phyloP scores from a whole-genome alignment of 2,329 filamentous ascomycete species.

The Sarocladiaceae sp. region DNA sequence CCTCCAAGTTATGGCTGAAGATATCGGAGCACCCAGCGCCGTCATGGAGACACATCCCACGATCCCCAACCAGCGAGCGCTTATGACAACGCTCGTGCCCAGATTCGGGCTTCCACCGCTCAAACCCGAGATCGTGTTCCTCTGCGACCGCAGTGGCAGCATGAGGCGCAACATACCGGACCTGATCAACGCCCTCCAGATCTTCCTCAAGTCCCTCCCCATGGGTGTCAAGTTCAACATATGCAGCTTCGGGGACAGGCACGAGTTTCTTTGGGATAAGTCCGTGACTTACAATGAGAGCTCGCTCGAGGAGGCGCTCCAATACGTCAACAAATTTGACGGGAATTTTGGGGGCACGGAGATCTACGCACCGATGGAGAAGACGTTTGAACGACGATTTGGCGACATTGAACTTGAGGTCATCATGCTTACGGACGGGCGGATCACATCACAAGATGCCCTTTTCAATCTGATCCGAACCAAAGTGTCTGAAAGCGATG shows the following conservation, averaged over 20 bases:
- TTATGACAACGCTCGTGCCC: constrained; percentile 67
- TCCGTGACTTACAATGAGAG: constrained; percentile 40
- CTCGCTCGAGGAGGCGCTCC: constrained; percentile 35
- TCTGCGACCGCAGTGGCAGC: constrained; percentile 66
- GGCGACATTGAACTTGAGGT: constrained; percentile 44
- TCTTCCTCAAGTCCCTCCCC: constrained; percentile 62
- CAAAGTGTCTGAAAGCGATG: constrained; percentile 31
- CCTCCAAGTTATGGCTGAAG: constrained; percentile 55
- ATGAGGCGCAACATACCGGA: constrained; percentile 35
- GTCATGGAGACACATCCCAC: constrained; percentile 60
- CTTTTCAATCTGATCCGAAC: constrained; percentile 40
- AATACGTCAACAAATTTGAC: constrained; percentile 33
- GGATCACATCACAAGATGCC: constrained; percentile 40
- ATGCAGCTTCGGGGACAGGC: constrained; percentile 53
- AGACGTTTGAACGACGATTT: constrained; percentile 35
- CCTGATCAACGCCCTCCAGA: constrained; percentile 50
- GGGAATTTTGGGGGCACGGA: constrained; percentile 49
- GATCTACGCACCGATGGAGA: constrained; percentile 39
- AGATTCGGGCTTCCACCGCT: constrained; percentile 56
- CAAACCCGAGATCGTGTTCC: constrained; percentile 59
- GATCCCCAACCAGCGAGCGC: constrained; percentile 53
- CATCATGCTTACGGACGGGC: constrained; percentile 51
- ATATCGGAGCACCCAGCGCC: constrained; percentile 54
- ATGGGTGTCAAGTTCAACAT: constrained; percentile 63
- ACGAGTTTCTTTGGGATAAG: constrained; percentile 40